Evolutionary conservation across 2,329 filamentous ascomycete genomes (phyloP), one percentile per base, ranked within the genome.

Genomic region (Penicillium sp.): DNA sequence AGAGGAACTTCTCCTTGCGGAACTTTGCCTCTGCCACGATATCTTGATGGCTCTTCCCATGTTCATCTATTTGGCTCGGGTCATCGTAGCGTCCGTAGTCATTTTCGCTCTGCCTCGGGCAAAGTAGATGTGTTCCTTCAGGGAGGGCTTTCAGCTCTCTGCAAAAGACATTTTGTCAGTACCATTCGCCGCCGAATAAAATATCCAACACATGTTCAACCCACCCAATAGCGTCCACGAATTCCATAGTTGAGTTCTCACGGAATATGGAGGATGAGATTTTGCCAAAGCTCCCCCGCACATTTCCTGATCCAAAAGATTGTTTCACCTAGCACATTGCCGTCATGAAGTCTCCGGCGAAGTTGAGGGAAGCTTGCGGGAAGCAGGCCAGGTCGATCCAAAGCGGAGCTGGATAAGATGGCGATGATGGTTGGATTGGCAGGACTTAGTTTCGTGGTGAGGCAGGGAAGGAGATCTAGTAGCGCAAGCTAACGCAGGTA

Each of bases 31-130:
- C 81, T 53, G 82, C 69, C 20, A 90, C 84, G 7, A 84, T 79
- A 14, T 75, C 67, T 49, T 65, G 68, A 45, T 72, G 68, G 14
- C 58, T 67, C 42, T 69, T 73, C 6, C 70, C 64, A 7, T 81
- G 81, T 41, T 86, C 76, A 42, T 79, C 81, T 14, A 78, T 75
- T 15, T 83, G 81, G 3, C 78, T 76, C 5, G 76, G 72, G 45
- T 87, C 82, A 22, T 88, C 82, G 74, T 91, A 91, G 67, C 88
- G 83, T 63, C 86, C 83, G 20, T 75, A 74, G 62, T 92, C 90
- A 1, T 89, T 84, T 49, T 87, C 83, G 66, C 81, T 77, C 57
- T 85, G 75, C 61, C 85, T 86, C 1, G 90, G 88, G 62, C 90
- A 92, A 60, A 91, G 84, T 54, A 91, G 80, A 69, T 92, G 90